Percentiles rank a stretch among this genome's conserved stretches.
Conservation (phyloP, 352 stramenopile species). For the Pythium grandisporangium region DNA sequence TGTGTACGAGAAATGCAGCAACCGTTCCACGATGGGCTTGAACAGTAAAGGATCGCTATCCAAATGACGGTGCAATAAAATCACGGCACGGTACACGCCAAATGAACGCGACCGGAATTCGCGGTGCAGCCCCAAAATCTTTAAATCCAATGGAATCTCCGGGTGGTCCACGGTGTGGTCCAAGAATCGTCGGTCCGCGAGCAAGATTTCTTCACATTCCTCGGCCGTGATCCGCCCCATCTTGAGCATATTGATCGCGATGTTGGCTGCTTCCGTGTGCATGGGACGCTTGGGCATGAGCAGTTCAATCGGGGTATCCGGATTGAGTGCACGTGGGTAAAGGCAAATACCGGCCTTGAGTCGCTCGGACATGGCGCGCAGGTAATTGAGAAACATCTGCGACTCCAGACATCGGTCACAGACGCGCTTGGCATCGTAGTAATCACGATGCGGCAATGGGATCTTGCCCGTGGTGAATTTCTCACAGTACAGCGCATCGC, state of each 20-base stretch:
- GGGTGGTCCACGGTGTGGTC: constrained; percentile 80
- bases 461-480: constrained; percentile 77
- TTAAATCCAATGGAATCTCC: constrained; percentile 76
- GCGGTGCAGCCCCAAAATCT: constrained; percentile 79
- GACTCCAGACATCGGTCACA: constrained; percentile 79
- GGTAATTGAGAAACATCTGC: constrained; percentile 80
- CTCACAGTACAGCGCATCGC: constrained; percentile 69
- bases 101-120: constrained; percentile 79
- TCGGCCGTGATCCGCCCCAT: constrained; percentile 74
- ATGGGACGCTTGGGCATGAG: constrained; percentile 81
- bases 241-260: constrained; percentile 84
- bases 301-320: constrained; percentile 76
- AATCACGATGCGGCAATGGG: constrained; percentile 63
- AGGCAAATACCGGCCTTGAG: constrained; percentile 82
- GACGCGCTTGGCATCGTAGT: constrained; percentile 82
- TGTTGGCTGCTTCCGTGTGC: constrained; percentile 74
- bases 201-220: constrained; percentile 81
- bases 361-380: constrained; percentile 78
- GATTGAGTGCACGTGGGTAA: constrained; percentile 78
- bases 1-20: constrained; percentile 82
- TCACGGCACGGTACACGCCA: constrained; percentile 77
- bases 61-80: constrained; percentile 76
- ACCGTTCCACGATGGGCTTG: constrained; percentile 79
- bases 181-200: constrained; percentile 75
- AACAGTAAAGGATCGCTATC: constrained; percentile 81